Evolutionary conservation across 805 yeast species (phyloP), one percentile per base, ranked within the genome.

Genomic region (Candida koratica): DNA sequence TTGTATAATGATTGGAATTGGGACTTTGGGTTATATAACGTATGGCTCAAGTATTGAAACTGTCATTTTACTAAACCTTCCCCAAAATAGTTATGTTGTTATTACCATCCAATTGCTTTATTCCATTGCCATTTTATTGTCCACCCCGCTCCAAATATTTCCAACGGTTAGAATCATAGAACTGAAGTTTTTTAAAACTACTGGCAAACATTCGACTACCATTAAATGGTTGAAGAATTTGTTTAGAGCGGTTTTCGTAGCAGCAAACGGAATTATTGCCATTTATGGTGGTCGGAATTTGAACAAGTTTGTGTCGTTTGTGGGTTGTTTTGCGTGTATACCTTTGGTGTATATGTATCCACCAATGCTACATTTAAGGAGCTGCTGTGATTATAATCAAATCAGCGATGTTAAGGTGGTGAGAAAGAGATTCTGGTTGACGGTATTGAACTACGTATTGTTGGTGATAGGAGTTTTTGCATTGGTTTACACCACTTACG

Each of bases 261-360:
- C 69, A 0, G 41, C 67, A 2, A 79, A 84, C 2, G 69, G 81
- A 1, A 43, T 64, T 10, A 65, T 80, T 40, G 87, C 93, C 0
- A 73, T 76, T 43, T 67, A 68, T 42, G 90, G 90, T 0, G 82
- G 88, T 1, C 66, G 73, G 39, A 75, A 82, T 48, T 60, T 84
- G 43, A 93, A 84, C 53, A 69, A 65, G 44, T 81, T 84, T 59
- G 90, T 84, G 8, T 79, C 89, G 2, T 78, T 84, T 51, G 83
- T 84, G 35, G 94, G 94, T 3, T 81, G 88, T 35, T 81, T 84
- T 61, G 89, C 90, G 1, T 84, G 94, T 51, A 81, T 84, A 37
- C 94, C 94, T 2, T 69, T 84, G 61, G 93, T 84, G 4, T 84
- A 84, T 61, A 79, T 84, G 77, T 83, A 84, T 50, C 93, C 94